These are phyloP conservation scores for Tuber calosporum DNA, from an alignment of 495 filamentous ascomycete species.

Conservation along the genomic window DNA sequence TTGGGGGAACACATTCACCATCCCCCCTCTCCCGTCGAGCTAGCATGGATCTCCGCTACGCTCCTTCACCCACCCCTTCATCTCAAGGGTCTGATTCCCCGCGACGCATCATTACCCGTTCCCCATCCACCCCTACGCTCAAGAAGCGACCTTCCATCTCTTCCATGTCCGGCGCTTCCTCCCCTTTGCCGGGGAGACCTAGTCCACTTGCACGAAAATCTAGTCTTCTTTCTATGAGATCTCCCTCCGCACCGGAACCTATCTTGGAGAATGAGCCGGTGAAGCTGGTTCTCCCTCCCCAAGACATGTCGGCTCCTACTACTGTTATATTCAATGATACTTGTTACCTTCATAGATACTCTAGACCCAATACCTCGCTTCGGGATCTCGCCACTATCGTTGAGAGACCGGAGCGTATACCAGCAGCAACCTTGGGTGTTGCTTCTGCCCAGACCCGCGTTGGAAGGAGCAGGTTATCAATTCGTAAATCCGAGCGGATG, in stretches of 20 bases:
- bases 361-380: conserved; percentile 66
- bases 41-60: conserved; percentile 33
- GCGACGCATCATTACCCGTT: conserved; percentile 23
- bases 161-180: conserved; percentile 25
- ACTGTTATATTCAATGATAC: conserved; percentile 82
- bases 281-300: conserved; percentile 26
- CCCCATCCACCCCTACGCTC: conserved; percentile 40
- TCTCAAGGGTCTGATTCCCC: conserved; percentile 31
- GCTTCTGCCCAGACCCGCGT: conserved; percentile 82
- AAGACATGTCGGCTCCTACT: conserved; percentile 51
- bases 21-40: conserved; percentile 33
- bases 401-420: conserved; percentile 85
- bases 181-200: conserved; percentile 11
- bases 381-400: conserved; percentile 66
- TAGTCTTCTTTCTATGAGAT: conserved; percentile 31
- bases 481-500: conserved; percentile 33
- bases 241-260: conserved; percentile 34
- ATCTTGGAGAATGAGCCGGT: conserved; percentile 17
- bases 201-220: conserved; percentile 25
- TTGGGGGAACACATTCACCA: conserved; percentile 7
- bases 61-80: conserved; percentile 30
- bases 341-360: conserved; percentile 87
- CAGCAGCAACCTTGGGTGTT: conserved; percentile 71
- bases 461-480: conserved; percentile 53
- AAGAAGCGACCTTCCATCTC: conserved; percentile 36